These are phyloP conservation scores for Russula earlei DNA, from an alignment of 768 basidiomycete species.

Conservation along the genomic window DNA sequence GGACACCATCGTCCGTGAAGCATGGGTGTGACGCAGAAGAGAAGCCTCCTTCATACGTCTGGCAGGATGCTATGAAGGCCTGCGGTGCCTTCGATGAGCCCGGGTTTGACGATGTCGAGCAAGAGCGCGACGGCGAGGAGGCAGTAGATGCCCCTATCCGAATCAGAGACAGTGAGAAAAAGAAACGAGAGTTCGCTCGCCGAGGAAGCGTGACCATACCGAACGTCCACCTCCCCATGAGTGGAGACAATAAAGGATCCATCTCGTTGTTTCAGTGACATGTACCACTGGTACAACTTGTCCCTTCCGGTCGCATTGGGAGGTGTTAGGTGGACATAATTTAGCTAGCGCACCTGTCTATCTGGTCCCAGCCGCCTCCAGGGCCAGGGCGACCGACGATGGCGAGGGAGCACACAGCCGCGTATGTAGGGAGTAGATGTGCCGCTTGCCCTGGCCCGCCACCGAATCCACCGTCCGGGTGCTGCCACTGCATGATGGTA, in stretches of 20 bases:
- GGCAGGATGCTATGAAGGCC: slow-evolving; percentile 78
- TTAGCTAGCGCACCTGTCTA: slow-evolving; percentile 55
- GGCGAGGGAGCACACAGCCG: slow-evolving; percentile 73
- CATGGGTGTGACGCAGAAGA: slow-evolving; percentile 70
- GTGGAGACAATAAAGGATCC: slow-evolving; percentile 87
- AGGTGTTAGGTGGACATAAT: background rate
- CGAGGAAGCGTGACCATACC: slow-evolving; percentile 37
- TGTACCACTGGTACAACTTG: slow-evolving; percentile 80
- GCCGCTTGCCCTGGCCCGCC: slow-evolving; percentile 86
- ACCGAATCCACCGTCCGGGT: slow-evolving; percentile 81
- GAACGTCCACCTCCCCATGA: slow-evolving; percentile 88
- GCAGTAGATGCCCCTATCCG: slow-evolving; percentile 81
- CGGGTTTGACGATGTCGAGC: slow-evolving; percentile 81
- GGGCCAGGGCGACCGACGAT: slow-evolving; percentile 68
- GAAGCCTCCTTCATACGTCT: slow-evolving; percentile 98
- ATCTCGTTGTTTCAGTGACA: slow-evolving; percentile 85
- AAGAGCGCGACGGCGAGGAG: slow-evolving; percentile 76
- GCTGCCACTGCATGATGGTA: slow-evolving; percentile 74
- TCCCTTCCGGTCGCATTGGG: slow-evolving; percentile 32
- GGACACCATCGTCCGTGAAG: slow-evolving; percentile 24
- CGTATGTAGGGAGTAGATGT: slow-evolving; percentile 87
- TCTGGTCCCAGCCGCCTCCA: slow-evolving; percentile 77
- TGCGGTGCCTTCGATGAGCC: slow-evolving; percentile 68
- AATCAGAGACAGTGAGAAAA: background rate
- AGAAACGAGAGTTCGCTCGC: background rate